A percentile compares a stretch with the other conserved stretches of the same genome.
phyloP scores from a whole-genome alignment of 805 yeast genomes.

The Schizosaccharomyces osmophilus region DNA sequence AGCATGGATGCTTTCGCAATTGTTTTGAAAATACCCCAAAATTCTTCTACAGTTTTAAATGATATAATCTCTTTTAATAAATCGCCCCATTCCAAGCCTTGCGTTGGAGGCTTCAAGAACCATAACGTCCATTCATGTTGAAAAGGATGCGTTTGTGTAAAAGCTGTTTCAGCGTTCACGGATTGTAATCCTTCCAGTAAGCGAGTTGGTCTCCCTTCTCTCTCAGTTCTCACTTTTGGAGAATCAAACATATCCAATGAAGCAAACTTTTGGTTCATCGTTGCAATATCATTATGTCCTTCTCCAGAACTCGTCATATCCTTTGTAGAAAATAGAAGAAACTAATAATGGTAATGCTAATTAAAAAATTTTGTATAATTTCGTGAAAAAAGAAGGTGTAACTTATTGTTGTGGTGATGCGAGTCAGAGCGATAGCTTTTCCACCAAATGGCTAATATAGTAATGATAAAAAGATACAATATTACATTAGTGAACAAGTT shows the following conservation, averaged over 20 bases:
- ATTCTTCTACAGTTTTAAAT: conserved; percentile 86
- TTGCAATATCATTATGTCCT: neutral
- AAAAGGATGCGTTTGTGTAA: conserved; percentile 64
- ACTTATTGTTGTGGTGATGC: too few species aligned
- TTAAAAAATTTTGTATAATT: too few species aligned
- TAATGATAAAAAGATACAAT: too few species aligned
- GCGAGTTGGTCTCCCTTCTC: neutral
- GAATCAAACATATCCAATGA: neutral
- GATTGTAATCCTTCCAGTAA: neutral
- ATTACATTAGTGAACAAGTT: too few species aligned
- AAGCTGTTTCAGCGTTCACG: conserved; percentile 9
- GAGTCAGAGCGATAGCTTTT: neutral
- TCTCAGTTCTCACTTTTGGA: neutral
- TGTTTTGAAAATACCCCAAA: conserved; percentile 92
- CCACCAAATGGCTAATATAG: neutral
- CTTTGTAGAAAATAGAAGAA: neutral
- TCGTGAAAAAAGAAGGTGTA: too few species aligned
- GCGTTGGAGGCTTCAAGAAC: conserved; percentile 85
- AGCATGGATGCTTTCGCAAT: conserved; percentile 78
- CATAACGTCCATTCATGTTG: conserved; percentile 84
- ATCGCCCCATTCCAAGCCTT: conserved; percentile 74
- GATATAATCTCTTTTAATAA: conserved; percentile 78
- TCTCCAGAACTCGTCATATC: neutral
- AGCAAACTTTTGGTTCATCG: neutral
- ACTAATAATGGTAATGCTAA: too few species aligned